Evolutionary conservation across 2,329 filamentous ascomycete species (phyloP), one percentile per base, ranked within the genome.

Genomic region (Rhexocercosporidium sp.): DNA sequence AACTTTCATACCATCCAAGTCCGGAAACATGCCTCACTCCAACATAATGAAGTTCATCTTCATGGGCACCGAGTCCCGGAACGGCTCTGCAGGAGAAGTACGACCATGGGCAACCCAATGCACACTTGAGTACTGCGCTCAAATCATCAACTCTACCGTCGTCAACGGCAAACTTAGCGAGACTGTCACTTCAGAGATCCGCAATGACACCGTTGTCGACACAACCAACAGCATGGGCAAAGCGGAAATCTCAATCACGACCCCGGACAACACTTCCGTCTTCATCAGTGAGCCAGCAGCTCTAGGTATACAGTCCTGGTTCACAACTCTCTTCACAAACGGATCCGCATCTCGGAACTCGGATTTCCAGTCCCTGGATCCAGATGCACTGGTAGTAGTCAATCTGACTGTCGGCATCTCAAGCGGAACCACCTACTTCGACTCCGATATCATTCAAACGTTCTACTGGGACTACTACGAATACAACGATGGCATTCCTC

Each of bases 381-480:
- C 34, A 47, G 61, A 64, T n/a, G 37, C 47, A 12, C 41, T 53
- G 18, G 61, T 64, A 25, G 29, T 64, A 8, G 61, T 64, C 37
- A 64, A 64, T 20, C 61, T 64, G 4, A 64, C 61, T 18, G 61
- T 64, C 37, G 61, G 61, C 9, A 64, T 57, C 25, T 64, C 61
- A 9, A 46, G 49, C 39, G 61, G 61, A 1, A 64, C 61, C 7
- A 64, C 61, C n/a, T 64, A 68, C 46, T 68, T 68, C 22, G 66
- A 77, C 75, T 53, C 49, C 1, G 79, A 80, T 62, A 74, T 79
- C 56, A 77, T 80, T 16, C 78, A 79, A 29, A 78, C 78, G 2
- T 80, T 80, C 59, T 80, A 80, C 71, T 79, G 77, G 78, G 78
- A 79, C 67, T 79, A 80, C 73, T 79, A 79, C 71, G 72, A 80